phyloP scores from a whole-genome alignment of 2,329 filamentous ascomycete genomes.

The Paecilomyces formosus region DNA sequence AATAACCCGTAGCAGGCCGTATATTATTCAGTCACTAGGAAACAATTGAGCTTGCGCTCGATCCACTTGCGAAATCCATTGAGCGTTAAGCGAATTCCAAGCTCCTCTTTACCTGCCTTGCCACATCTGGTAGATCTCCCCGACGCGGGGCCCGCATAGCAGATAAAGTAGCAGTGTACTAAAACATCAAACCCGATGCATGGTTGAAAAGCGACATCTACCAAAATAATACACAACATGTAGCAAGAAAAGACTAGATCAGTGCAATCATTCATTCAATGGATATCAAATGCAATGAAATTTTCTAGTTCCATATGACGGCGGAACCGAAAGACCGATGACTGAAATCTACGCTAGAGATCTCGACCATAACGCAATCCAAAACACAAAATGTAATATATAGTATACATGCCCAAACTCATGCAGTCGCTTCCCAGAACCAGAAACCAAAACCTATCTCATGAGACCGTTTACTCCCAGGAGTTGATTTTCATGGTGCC shows the following conservation, averaged over 20 bases:
- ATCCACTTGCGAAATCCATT: no score
- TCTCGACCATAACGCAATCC: not conserved
- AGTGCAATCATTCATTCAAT: not conserved
- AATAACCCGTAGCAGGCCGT: no score
- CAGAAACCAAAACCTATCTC: not conserved
- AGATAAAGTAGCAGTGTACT: no score
- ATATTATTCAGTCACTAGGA: no score
- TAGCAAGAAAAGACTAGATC: not conserved
- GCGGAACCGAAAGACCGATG: not conserved
- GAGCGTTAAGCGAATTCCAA: no score
- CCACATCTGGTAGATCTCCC: no score
- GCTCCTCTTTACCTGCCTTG: no score
- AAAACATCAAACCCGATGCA: no score
- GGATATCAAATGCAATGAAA: not conserved
- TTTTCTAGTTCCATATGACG: not conserved
- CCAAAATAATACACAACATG: no score
- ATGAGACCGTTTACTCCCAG: conserved; percentile 42
- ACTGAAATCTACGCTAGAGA: not conserved
- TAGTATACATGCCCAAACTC: conserved; percentile 2
- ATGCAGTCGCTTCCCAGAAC: not conserved
- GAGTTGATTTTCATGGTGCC: conserved; percentile 80
- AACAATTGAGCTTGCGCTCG: no score
- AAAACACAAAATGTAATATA: not conserved
- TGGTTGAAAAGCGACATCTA: no score
- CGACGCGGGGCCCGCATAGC: no score